Base-by-base conservation (phyloP, 306 rosid genomes). In the Rubus idaeus region DNA sequence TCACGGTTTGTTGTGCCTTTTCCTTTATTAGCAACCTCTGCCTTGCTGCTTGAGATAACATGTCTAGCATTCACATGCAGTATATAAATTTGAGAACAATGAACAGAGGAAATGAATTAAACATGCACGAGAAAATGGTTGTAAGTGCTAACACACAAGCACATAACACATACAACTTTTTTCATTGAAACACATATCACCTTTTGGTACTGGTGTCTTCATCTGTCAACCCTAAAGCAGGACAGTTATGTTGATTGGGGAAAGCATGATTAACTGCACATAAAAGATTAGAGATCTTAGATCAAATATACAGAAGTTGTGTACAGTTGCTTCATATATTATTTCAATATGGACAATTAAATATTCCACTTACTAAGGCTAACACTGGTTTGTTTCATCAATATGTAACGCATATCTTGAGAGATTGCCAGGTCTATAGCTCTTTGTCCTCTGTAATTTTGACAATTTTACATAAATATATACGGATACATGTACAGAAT, bases 331-430 rank as follows among this genome's bases (percentile, higher is more conserved):
- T 60, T 72, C 18, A 60, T 13, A 13, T 5, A 62, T 1, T 3
- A 18, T 37, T 44, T 6, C 13, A n/a, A 26, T 26, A 26, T 0
- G 1, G 30, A 18, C 6, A 42, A 5, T 51, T 21, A 3, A 30
- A 70, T 46, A 14, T 12, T 70, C 23, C 45, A 75, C 86, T 85
- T 85, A 82, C 86, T 69, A 49, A 52, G 75, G 55, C 75, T 73
- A 52, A 73, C 76, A 57, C 73, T 82, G 47, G 84, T 68, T 64
- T 80, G 82, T 44, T 62, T 85, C 52, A 77, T 80, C 82, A 74
- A 44, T 9, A 73, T 76, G 82, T 67, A 82, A 56, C 86, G 86
- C 86, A 82, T 76, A 62, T 85, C 84, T 70, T 85, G 86, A 30
- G 86, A 76, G 67, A 39, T 72, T 39, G 88, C 83, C 74, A 82